phyloP scores from a whole-genome alignment of 805 yeast genomes.

The Candida railenensis region DNA sequence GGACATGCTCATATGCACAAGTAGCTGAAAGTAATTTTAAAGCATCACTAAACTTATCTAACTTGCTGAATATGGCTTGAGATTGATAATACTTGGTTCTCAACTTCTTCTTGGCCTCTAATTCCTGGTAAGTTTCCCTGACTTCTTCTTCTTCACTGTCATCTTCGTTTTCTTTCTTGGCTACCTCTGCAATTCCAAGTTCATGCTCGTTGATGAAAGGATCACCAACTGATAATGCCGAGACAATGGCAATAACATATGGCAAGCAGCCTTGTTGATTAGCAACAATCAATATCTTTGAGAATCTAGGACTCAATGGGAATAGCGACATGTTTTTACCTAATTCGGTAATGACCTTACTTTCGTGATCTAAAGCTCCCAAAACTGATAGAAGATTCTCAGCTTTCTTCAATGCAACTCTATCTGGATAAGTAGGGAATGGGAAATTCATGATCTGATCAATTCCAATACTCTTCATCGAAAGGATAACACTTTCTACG shows the following conservation, averaged over 20 bases:
- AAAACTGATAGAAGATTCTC: constrained; percentile 64
- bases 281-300: constrained; percentile 85
- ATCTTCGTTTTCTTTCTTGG: constrained; percentile 19
- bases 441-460: constrained; percentile 90
- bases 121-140: constrained; percentile 32
- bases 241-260: constrained; percentile 86
- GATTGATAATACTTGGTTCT: constrained; percentile 58
- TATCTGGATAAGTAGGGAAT: constrained; percentile 90
- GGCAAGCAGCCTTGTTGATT: constrained; percentile 85
- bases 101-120: constrained; percentile 38
- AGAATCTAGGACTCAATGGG: constrained; percentile 91
- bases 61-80: constrained; percentile 55
- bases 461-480: constrained; percentile 97
- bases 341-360: constrained; percentile 63
- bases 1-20: constrained; percentile 82
- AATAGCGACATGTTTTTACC: constrained; percentile 87
- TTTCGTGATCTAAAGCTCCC: constrained; percentile 68
- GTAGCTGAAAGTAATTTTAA: constrained; percentile 74
- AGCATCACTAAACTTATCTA: constrained; percentile 77
- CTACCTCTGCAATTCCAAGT: constrained; percentile 47
- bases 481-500: constrained; percentile 89
- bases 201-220: constrained; percentile 80
- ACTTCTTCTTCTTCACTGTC: constrained; percentile 36
- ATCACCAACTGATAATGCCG: constrained; percentile 91
- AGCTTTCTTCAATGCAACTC: constrained; percentile 58